Percentiles rank a stretch among this genome's conserved stretches.
Conservation (phyloP, 768 basidiomycete species). For the Lactarius hengduanensis region DNA sequence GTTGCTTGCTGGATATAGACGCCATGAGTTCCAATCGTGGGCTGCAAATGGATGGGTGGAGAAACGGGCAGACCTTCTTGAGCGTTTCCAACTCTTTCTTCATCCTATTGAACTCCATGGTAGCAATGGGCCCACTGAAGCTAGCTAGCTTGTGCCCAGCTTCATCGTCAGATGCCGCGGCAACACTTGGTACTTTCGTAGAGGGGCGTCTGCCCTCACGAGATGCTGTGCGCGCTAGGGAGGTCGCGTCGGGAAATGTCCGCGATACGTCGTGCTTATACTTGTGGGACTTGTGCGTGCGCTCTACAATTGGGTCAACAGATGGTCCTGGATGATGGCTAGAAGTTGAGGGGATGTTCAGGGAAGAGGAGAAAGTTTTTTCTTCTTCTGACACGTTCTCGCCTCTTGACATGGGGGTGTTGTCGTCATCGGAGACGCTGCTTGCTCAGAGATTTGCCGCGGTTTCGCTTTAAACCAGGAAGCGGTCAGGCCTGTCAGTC, state of each 20-base stretch:
- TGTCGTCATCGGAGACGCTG: slow-evolving; percentile 21
- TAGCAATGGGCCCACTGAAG: slow-evolving; percentile 42
- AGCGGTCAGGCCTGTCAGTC: slow-evolving; percentile 13
- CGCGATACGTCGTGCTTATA: slow-evolving; percentile 24
- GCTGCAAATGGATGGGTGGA: neutral
- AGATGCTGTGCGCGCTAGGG: slow-evolving; percentile 9
- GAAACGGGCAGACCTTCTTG: slow-evolving; percentile 41
- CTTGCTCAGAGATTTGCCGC: slow-evolving; percentile 19
- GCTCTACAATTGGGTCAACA: slow-evolving; percentile 16
- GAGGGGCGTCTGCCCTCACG: slow-evolving; percentile 14
- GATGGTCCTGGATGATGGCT: slow-evolving; percentile 12
- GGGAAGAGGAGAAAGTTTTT: neutral
- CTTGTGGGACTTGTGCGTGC: slow-evolving; percentile 12
- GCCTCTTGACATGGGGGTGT: slow-evolving; percentile 7
- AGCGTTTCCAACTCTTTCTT: slow-evolving; percentile 56
- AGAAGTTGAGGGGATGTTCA: slow-evolving; percentile 7
- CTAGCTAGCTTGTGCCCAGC: slow-evolving; percentile 27
- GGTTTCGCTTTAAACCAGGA: slow-evolving; percentile 20
- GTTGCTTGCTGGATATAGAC: slow-evolving; percentile 35
- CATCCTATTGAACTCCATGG: slow-evolving; percentile 52
- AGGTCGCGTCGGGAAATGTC: slow-evolving; percentile 15
- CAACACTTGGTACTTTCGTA: neutral
- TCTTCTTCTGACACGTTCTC: slow-evolving; percentile 26
- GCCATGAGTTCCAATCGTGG: slow-evolving; percentile 16
- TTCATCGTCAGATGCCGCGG: slow-evolving; percentile 22